Conservation (phyloP, 495 filamentous ascomycete species). For the Lasiosphaeria ovina region DNA sequence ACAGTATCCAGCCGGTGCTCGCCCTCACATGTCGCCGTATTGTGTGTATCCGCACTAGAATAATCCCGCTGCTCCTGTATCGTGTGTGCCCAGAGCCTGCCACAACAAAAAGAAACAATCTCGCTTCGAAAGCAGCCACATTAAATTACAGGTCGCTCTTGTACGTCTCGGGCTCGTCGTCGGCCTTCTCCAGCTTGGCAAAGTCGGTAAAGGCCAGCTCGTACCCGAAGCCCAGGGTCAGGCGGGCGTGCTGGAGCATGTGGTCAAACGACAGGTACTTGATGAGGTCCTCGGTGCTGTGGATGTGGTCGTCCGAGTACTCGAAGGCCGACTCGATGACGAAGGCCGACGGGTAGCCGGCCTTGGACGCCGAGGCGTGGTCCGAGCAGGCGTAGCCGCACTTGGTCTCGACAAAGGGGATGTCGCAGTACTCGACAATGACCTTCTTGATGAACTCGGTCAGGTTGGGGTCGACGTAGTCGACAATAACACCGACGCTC, state of each 20-base stretch:
- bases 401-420: slow-evolving; percentile 86
- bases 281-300: slow-evolving; percentile 84
- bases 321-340: slow-evolving; percentile 91
- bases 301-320: slow-evolving; percentile 84
- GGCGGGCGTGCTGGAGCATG: slow-evolving; percentile 93
- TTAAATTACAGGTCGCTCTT: slow-evolving; percentile 19
- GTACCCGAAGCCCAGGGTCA: slow-evolving; percentile 87
- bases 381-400: slow-evolving; percentile 98
- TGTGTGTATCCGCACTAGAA: no score
- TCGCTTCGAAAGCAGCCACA: background rate
- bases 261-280: slow-evolving; percentile 91
- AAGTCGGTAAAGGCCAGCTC: slow-evolving; percentile 75
- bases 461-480: slow-evolving; percentile 79
- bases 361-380: slow-evolving; percentile 93
- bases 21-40: no score
- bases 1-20: no score
- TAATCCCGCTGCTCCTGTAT: no score
- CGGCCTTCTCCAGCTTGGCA: slow-evolving; percentile 33
- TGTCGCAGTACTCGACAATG: slow-evolving; percentile 83
- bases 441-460: slow-evolving; percentile 92
- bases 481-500: slow-evolving; percentile 88
- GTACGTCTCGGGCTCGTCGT: background rate
- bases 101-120: background rate
- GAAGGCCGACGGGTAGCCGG: slow-evolving; percentile 92
- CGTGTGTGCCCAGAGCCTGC: no score